Conservation (phyloP, 306 rosid genomes). For the Sphenostylis stenocarpa region DNA sequence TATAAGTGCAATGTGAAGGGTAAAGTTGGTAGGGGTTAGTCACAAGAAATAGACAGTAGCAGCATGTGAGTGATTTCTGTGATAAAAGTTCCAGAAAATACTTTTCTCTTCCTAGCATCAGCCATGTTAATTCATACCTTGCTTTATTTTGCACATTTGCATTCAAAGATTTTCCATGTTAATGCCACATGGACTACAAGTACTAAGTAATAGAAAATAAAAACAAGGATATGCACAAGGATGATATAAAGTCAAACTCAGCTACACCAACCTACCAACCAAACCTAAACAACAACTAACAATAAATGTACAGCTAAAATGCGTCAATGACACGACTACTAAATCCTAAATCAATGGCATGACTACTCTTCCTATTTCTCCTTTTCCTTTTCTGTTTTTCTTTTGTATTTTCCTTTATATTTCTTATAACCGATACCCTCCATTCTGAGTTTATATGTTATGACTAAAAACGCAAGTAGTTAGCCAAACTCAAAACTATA, state of each 20-base stretch:
- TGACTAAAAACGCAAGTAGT: neutral
- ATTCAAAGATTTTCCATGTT: neutral
- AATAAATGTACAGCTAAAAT: neutral
- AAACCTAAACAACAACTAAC: neutral
- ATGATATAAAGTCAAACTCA: neutral
- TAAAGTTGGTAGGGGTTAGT: conserved; percentile 16
- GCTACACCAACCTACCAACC: neutral
- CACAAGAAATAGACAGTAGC: conserved; percentile 37
- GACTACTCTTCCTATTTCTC: neutral
- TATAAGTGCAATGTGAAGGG: neutral
- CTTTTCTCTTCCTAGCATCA: neutral
- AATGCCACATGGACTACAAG: neutral
- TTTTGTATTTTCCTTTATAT: neutral
- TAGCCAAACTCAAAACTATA: neutral
- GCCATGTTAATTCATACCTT: neutral
- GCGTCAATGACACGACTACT: neutral
- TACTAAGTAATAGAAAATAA: neutral
- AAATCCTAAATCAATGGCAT: too few species aligned
- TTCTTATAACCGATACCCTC: neutral
- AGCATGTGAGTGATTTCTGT: conserved; percentile 37
- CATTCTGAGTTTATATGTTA: neutral
- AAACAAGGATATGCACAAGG: neutral
- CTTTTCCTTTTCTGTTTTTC: neutral
- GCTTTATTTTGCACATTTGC: neutral
- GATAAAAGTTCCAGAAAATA: conserved; percentile 3